phyloP scores from a whole-genome alignment of 2,329 filamentous ascomycete species.

The Fusarium bulbicola region DNA sequence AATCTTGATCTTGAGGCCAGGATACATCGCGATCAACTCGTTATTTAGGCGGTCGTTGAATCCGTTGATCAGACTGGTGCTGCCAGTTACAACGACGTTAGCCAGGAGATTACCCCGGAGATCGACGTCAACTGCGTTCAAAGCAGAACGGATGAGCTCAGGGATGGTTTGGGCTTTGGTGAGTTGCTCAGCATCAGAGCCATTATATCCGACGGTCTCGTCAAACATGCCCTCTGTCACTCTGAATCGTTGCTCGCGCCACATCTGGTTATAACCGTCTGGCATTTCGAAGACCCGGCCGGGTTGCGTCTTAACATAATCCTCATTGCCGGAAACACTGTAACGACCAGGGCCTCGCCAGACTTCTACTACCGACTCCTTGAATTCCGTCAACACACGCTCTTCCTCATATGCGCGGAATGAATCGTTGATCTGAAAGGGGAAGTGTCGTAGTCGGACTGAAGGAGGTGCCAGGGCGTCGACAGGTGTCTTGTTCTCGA shows the following conservation, averaged over 20 bases:
- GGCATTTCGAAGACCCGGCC: constrained; percentile 96
- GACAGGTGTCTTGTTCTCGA: constrained; percentile 87
- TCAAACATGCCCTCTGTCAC: constrained; percentile 93
- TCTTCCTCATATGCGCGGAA: constrained; percentile 91
- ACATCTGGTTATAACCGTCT: constrained; percentile 95
- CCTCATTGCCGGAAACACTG: constrained; percentile 73
- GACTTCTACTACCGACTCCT: constrained; percentile 94
- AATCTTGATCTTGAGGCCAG: constrained; percentile 86
- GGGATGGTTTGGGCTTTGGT: constrained; percentile 83
- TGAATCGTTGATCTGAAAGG: constrained; percentile 68
- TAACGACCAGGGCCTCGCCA: constrained; percentile 85
- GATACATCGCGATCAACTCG: constrained; percentile 84
- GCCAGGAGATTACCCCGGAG: constrained; percentile 82
- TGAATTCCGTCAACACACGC: constrained; percentile 92
- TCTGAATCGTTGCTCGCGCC: constrained; percentile 86
- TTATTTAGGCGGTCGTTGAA: constrained; percentile 90
- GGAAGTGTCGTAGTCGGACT: constrained; percentile 76
- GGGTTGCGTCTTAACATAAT: constrained; percentile 75
- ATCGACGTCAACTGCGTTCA: constrained; percentile 88
- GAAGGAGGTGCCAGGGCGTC: constrained; percentile 85
- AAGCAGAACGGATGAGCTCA: constrained; percentile 78
- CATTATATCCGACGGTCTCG: constrained; percentile 74
- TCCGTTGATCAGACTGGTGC: constrained; percentile 85
- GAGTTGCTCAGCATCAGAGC: constrained; percentile 55
- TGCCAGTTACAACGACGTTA: constrained; percentile 94